Base-by-base conservation (phyloP, 129 eudicot species). In the Flaveria robusta region DNA sequence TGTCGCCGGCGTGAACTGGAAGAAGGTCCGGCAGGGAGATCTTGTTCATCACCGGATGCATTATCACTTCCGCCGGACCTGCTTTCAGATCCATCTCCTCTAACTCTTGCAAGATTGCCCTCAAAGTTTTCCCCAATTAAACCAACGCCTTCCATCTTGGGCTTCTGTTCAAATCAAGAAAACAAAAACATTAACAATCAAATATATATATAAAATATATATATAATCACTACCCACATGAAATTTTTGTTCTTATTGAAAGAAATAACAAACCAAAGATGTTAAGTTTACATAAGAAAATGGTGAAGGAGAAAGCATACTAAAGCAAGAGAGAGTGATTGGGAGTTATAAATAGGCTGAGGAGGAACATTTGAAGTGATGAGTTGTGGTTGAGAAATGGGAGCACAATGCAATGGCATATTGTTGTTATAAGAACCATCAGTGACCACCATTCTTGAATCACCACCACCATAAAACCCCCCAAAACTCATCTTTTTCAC, bases 51-150 rank as follows among this genome's bases (percentile, higher is more conserved):
- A 10, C 85, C 88, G 31, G 93, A 92, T 37, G 86, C 89, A 82
- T 92, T 89, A 49, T 87, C 96, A 81, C 92, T 87, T 19, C 88
- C 90, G 66, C 88, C 90, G 45, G 90, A 88, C 86, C 86, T 79
- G 52, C 96, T 87, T 78, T 90, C 92, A 74, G 74, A 81, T 70
- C 83, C 96, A 49, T 90, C 96, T 20, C 87, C 96, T 73, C 83
- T 84, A 43, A 74, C 49, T 77, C 84, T 81, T 77, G 79, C 84
- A 20, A 79, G 64, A 76, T 81, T 85, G 22, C 79, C 71, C 63
- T 85, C 90, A 29, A 56, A 85, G 74, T 74, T 85, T 73, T 76
- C 96, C 20, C 86, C 86, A 12, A 85, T 78, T 75, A 89, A 66
- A 75, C 88, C 83, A 85, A 79, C 81, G 51, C 89, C 86, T 66